A percentile compares a stretch with the other conserved stretches of the same genome.
phyloP scores from a whole-genome alignment of 495 filamentous ascomycete genomes.

The Podospora bellae-mahoneyi region DNA sequence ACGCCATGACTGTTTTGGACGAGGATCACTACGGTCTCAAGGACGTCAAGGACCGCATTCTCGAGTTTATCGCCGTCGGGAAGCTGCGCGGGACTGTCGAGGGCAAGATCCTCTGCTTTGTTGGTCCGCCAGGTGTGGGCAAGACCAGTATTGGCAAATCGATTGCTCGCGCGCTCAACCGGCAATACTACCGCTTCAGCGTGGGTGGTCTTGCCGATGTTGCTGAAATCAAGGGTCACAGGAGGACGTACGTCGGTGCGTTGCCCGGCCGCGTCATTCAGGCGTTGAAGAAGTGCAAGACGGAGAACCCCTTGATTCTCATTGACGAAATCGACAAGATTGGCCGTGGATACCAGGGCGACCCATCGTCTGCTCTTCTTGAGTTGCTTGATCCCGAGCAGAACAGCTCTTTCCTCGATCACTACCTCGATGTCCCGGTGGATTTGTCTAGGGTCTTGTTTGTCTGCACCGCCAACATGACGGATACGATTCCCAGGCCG shows the following conservation, averaged over 20 bases:
- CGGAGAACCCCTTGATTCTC: constrained; percentile 92
- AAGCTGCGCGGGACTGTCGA: constrained; percentile 97
- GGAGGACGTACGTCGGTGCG: constrained; percentile 94
- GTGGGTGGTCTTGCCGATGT: constrained; percentile 96
- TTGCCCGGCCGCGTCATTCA: constrained; percentile 96
- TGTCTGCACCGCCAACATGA: constrained; percentile 99
- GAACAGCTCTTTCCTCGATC: constrained; percentile 94
- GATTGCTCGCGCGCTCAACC: constrained; percentile 88
- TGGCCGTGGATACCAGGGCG: constrained; percentile 90
- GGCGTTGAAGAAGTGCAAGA: constrained; percentile 98
- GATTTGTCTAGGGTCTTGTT: constrained; percentile 98
- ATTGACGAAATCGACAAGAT: constrained; percentile 99
- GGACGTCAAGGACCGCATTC: constrained; percentile 97
- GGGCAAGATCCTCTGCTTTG: constrained; percentile 97
- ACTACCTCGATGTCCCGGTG: constrained; percentile 98
- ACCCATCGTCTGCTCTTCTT: constrained; percentile 90
- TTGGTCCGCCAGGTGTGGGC: constrained; percentile 90
- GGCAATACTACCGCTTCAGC: constrained; percentile 96
- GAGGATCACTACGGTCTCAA: constrained; percentile 97
- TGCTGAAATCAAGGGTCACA: constrained; percentile 98
- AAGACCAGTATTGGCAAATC: constrained; percentile 99
- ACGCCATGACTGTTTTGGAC: constrained; percentile 87
- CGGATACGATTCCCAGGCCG: constrained; percentile 93
- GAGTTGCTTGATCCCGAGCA: constrained; percentile 97
- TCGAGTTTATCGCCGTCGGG: constrained; percentile 98